Base-by-base conservation (phyloP, 441 rosid species). In the Francoa sonchifolia region DNA sequence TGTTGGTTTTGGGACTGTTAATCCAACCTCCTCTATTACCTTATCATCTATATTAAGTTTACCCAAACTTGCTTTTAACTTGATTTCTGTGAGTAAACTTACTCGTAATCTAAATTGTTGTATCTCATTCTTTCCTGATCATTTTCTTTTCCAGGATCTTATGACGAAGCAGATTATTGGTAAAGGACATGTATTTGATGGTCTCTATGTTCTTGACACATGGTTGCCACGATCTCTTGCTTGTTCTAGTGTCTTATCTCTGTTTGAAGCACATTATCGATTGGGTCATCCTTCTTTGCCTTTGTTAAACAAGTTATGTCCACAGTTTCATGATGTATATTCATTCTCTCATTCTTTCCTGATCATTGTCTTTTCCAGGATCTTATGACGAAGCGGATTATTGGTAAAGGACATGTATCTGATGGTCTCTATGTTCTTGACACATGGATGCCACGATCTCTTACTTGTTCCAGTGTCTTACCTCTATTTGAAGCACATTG, bases 131-230 rank as follows among this genome's bases (percentile, higher is more conserved):
- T 52, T 32, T 17, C 42, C 37, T 27, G 10, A 5, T 14, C 6
- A 32, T 9, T 52, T 21, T 18, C 6, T 52, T 1, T 33, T 42
- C 33, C 36, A 33, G 11, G 48, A 52, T 20, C 43, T 52, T 13
- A 12, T 18, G 42, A 42, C 21, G 23, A 33, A 32, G 20, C 7
- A 11, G 18, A 27, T 42, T 26, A 42, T 22, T 32, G 11, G 27
- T 33, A 23, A 25, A 26, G 17, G 52, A 10, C 27, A 26, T 36
- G 27, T 20, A 11, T 18, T 3, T 0, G 13, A 16, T 1, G 20
- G 21, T 5, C 26, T 50, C 1, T 39, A 39, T n/a, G 27, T 36
- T 25, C n/a, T 13, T 5, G 37, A 2, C 12, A 11, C 6, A 2
- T 8, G 2, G 37, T 11, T 30, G 12, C 9, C 19, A 0, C 13